Percentiles rank a stretch among this genome's conserved stretches.
Conservation (phyloP, 441 rosid genomes). For the Gossypium trilobum region DNA sequence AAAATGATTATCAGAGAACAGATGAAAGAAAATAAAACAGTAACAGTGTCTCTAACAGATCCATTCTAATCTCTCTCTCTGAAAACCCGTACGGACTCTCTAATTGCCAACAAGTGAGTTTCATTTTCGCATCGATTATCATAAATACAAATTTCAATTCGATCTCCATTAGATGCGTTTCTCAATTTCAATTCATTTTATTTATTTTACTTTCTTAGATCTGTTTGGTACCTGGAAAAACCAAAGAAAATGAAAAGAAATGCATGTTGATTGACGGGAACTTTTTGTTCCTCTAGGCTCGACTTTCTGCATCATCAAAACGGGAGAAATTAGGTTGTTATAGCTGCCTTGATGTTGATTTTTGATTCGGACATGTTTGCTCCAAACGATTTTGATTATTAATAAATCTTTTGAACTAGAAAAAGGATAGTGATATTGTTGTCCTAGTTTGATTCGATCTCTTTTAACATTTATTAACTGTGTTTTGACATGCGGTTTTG, state of each 20-base stretch:
- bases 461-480: neutral
- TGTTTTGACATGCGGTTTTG: neutral
- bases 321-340: neutral
- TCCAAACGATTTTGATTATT: neutral
- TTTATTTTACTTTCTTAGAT: neutral
- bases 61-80: neutral
- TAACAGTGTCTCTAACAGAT: neutral
- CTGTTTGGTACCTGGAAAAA: neutral
- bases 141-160: neutral
- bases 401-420: neutral
- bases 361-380: neutral
- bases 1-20: neutral
- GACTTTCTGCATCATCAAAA: neutral
- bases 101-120: slow-evolving; percentile 13
- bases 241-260: neutral
- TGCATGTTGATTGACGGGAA: neutral
- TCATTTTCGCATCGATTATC: neutral
- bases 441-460: neutral
- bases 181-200: neutral
- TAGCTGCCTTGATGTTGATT: neutral
- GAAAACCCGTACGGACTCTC: neutral
- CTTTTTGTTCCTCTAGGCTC: neutral
- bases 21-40: neutral
- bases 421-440: neutral
- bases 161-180: neutral